Conservation (phyloP, 2,329 filamentous ascomycete species). For the Thielaviopsis ethacetica region DNA sequence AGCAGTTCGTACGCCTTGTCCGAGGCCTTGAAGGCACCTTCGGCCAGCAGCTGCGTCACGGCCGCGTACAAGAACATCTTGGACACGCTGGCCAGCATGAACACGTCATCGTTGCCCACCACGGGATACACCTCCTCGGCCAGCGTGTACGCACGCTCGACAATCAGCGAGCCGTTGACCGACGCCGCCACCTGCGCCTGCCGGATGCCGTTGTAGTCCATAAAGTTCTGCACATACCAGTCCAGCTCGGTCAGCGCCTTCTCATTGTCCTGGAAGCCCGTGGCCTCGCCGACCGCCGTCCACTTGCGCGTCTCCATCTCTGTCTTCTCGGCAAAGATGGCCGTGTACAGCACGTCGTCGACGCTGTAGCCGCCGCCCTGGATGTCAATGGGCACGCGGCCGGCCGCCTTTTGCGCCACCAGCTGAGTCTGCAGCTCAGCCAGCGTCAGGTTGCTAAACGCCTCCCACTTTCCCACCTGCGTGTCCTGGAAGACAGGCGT, state of each 20-base stretch:
- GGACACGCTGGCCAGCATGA: conserved; percentile 13
- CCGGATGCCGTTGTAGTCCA: conserved; percentile 12
- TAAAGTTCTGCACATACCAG: conserved; percentile 6
- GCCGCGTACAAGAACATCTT: conserved; percentile 13
- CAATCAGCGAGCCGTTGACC: conserved; percentile 5
- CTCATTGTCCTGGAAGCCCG: conserved; percentile 3
- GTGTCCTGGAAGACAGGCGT: conserved; percentile 12
- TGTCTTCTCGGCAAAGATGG: conserved; percentile 12
- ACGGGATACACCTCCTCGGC: conserved; percentile 11
- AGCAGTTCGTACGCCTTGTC: conserved; percentile 8
- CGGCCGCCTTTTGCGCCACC: conserved; percentile 4
- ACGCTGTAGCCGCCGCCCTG: conserved; percentile 9
- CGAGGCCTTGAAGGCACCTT: conserved; percentile 6
- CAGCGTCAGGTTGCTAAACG: conserved; percentile 2
- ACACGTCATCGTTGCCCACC: conserved; percentile 10
- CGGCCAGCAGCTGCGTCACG: conserved; percentile 9
- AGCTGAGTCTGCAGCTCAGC: conserved; percentile 7
- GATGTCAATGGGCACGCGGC: conserved; percentile 12
- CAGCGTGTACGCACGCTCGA: conserved; percentile 12
- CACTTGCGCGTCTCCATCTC: conserved; percentile 6
- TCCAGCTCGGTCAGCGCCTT: conserved; percentile 1
- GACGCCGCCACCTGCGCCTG: conserved; percentile 13
- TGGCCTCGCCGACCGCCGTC: conserved; percentile 1
- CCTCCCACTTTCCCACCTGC: conserved; percentile 11
- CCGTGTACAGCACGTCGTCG: conserved; percentile 7